Percentiles rank a stretch among this genome's conserved stretches.
Evolutionary conservation across 192 early-diverging fungal genomes (phyloP).

Genomic region (Entomortierella lignicola): DNA sequence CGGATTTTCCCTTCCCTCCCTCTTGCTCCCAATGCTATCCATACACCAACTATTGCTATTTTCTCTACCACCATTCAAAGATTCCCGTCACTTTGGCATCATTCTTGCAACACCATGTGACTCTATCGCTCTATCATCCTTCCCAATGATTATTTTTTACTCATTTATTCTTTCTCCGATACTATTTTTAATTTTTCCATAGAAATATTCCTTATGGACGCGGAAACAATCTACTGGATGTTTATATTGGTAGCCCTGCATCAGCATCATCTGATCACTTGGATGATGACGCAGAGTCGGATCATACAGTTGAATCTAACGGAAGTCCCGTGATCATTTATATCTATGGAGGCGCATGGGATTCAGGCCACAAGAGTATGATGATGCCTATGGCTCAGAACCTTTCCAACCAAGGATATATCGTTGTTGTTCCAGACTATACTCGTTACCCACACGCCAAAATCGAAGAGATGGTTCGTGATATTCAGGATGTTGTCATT

Average conservation of each 20-base stretch:
- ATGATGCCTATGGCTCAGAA: slow-evolving; percentile 61
- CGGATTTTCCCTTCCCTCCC: slow-evolving; percentile 10
- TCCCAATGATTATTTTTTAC: too few species aligned
- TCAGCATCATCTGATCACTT: slow-evolving; percentile 4
- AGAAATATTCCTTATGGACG: slow-evolving; percentile 49
- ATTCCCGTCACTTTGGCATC: background rate
- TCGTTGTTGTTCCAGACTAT: slow-evolving; percentile 59
- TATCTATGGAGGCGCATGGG: slow-evolving; percentile 51
- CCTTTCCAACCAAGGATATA: slow-evolving; percentile 58
- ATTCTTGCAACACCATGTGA: too few species aligned
- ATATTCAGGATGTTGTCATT: slow-evolving; percentile 52
- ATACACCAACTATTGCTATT: background rate
- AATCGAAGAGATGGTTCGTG: slow-evolving; percentile 57
- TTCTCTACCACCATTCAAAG: background rate
- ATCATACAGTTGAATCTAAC: slow-evolving; percentile 51
- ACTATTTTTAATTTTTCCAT: too few species aligned
- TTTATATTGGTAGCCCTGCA: slow-evolving; percentile 35
- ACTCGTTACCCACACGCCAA: slow-evolving; percentile 57
- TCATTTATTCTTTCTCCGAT: too few species aligned
- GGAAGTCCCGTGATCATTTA: slow-evolving; percentile 50
- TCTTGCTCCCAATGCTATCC: background rate
- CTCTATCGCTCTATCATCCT: too few species aligned
- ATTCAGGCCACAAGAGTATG: slow-evolving; percentile 55
- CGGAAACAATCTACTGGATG: slow-evolving; percentile 31
- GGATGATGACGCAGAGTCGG: slow-evolving; percentile 43